Evolutionary conservation across 768 basidiomycete genomes (phyloP).

Genomic region (Suillus occidentalis): DNA sequence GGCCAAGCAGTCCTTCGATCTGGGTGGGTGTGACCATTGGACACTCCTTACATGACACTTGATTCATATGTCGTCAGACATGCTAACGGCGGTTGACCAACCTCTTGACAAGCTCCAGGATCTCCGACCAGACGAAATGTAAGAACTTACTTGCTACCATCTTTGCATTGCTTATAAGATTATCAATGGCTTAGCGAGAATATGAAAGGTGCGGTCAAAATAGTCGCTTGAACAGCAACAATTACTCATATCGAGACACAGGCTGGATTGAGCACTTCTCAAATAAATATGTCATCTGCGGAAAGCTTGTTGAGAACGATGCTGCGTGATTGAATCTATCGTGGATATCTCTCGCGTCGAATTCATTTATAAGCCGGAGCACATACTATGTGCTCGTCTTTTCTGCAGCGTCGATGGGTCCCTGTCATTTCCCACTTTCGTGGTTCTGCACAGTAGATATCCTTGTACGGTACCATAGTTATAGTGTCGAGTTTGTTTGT

Average conservation of each 20-base stretch:
- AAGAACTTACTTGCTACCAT: slow-evolving; percentile 30
- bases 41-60: slow-evolving; percentile 4
- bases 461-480: neutral
- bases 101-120: slow-evolving; percentile 83
- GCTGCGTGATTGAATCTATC: slow-evolving; percentile 30
- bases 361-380: neutral
- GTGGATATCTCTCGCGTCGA: neutral
- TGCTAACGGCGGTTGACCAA: slow-evolving; percentile 87
- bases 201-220: slow-evolving; percentile 65
- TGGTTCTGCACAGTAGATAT: neutral
- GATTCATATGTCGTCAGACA: slow-evolving; percentile 49
- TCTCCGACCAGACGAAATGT: slow-evolving; percentile 82
- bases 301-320: slow-evolving; percentile 82
- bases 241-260: slow-evolving; percentile 24
- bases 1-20: slow-evolving; percentile 96
- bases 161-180: neutral
- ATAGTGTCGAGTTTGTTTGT: neutral
- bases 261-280: slow-evolving; percentile 95
- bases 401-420: neutral
- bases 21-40: slow-evolving; percentile 51
- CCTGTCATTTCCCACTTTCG: neutral
- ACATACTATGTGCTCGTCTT: neutral
- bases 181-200: slow-evolving; percentile 62
- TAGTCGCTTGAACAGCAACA: slow-evolving; percentile 4
- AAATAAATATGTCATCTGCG: slow-evolving; percentile 90